Evolutionary conservation across 352 stramenopile genomes (phyloP), one percentile per base, ranked within the genome.

Genomic region (Phytophthora cactorum): DNA sequence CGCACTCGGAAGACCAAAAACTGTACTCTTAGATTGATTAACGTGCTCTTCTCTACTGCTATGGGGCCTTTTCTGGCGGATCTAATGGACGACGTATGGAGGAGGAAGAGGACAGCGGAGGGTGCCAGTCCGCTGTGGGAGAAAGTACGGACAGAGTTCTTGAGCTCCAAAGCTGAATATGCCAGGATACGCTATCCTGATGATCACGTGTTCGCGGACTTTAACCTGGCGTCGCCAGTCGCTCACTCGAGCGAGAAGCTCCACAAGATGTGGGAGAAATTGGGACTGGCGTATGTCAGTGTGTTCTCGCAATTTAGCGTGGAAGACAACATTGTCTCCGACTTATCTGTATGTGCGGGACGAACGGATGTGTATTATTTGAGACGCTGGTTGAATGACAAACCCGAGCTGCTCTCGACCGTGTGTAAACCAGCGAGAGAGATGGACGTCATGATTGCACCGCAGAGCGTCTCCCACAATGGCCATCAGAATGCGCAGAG

Each of bases 1-100:
- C 60, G 52, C 25, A 68, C 60, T 3, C 31, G 60, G 5, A 68
- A 62, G 52, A 62, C 51, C 25, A 68, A 68, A 22, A 68, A 68
- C 34, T 68, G 60, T 53, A 62, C 34, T 12, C 27, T 68, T 11
- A 27, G 60, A 14, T 29, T 68, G 2, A 32, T 45, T 10, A 68
- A 68, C 14, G 60, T 68, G 31, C 5, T 68, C 17, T 56, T 68
- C 34, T 68, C 60, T 3, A n/a, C 49, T 4, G 15, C 11, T 0
- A 54, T 67, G 39, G 50, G 41, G 41, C 59, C 41, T 34, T 50
- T 28, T 31, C 27, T 68, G 34, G 17, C n/a, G 8, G 31, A 51
- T 0, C 43, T 32, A 14, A 38, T 49, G 15, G 34, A 38, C 28
- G 51, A 39, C 5, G 22, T 29, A 5, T 25, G 44, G 11, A 32